Conservation (phyloP, 768 basidiomycete species). For the Termitomyces sp. region DNA sequence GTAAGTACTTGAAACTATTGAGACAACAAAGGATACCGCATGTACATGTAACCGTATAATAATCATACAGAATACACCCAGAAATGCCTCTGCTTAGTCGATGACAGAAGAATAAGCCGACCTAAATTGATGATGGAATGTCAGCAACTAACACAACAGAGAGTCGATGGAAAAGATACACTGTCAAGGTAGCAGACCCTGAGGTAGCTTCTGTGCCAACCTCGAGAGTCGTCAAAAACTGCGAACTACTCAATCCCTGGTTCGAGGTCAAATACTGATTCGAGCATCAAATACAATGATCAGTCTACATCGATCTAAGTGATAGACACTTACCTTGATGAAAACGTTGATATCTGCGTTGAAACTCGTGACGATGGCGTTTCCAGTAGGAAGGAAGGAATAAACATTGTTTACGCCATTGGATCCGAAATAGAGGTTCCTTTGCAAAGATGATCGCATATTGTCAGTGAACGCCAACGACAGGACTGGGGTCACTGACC, state of each 20-base stretch:
- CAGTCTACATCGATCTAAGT: not conserved
- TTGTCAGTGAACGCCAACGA: not conserved
- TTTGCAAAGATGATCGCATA: constrained; percentile 11
- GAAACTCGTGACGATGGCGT: constrained; percentile 40
- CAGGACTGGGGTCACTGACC: constrained; percentile 28
- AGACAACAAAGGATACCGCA: not conserved
- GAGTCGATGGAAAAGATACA: constrained; percentile 27
- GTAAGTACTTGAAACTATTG: not conserved
- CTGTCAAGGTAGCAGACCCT: constrained; percentile 50
- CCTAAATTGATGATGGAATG: not conserved
- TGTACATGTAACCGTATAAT: not conserved
- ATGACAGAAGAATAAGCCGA: constrained; percentile 2
- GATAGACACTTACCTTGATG: constrained; percentile 34
- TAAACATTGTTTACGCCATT: constrained; percentile 53
- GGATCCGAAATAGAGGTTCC: constrained; percentile 52
- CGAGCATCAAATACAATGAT: not conserved
- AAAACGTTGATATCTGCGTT: constrained; percentile 51
- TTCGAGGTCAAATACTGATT: constrained; percentile 47
- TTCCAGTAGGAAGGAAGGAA: constrained; percentile 40
- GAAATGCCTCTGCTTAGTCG: not conserved
- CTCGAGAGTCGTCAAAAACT: constrained; percentile 57
- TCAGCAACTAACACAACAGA: not conserved
- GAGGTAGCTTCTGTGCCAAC: constrained; percentile 62
- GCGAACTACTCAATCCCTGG: constrained; percentile 41
- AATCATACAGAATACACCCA: not conserved